Percentiles rank a stretch among this genome's conserved stretches.
phyloP scores from a whole-genome alignment of 2,329 filamentous ascomycete genomes.

The Cyanodermella asteris region DNA sequence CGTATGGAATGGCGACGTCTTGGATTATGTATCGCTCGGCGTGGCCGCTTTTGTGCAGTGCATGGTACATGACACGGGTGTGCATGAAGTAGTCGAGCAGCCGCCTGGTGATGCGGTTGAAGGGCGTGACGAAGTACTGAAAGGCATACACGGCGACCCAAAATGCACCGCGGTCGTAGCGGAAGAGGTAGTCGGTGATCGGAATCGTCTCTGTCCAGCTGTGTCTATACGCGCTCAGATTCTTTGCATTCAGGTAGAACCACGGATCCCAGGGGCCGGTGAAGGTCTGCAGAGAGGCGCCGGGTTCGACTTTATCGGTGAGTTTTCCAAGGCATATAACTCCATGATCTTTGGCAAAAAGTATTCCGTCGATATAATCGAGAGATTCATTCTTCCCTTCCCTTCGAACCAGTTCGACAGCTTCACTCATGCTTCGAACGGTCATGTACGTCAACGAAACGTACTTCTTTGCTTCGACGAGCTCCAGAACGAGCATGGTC shows the following conservation, averaged over 20 bases:
- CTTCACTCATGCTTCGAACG: conserved; percentile 19
- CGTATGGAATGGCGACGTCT: conserved; percentile 36
- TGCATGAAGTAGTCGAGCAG: conserved; percentile 37
- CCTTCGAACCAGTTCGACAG: conserved; percentile 18
- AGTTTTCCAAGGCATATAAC: conserved; percentile 40
- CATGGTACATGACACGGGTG: conserved; percentile 38
- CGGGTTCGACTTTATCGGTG: conserved; percentile 16
- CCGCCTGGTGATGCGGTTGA: conserved; percentile 35
- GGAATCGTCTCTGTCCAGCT: conserved; percentile 1
- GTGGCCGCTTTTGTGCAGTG: conserved; percentile 35
- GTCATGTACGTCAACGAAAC: conserved; percentile 28
- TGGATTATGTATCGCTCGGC: conserved; percentile 37
- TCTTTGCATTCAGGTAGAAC: conserved; percentile 4
- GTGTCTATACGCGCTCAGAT: not conserved
- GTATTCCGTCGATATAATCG: conserved; percentile 48
- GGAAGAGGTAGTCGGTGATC: conserved; percentile 2
- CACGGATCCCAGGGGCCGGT: conserved; percentile 1
- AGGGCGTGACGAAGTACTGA: conserved; percentile 36
- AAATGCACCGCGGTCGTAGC: conserved; percentile 40
- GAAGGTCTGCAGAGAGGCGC: conserved; percentile 1
- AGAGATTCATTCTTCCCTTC: too few relatives aligned
- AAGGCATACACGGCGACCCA: conserved; percentile 41
- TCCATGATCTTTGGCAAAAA: conserved; percentile 31
- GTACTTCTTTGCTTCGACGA: conserved; percentile 23
- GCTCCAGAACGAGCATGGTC: conserved; percentile 30